A percentile compares a stretch with the other conserved stretches of the same genome.
Conservation (phyloP, 1,284 basidiomycete genomes). For the Anthracocystis setariae region DNA sequence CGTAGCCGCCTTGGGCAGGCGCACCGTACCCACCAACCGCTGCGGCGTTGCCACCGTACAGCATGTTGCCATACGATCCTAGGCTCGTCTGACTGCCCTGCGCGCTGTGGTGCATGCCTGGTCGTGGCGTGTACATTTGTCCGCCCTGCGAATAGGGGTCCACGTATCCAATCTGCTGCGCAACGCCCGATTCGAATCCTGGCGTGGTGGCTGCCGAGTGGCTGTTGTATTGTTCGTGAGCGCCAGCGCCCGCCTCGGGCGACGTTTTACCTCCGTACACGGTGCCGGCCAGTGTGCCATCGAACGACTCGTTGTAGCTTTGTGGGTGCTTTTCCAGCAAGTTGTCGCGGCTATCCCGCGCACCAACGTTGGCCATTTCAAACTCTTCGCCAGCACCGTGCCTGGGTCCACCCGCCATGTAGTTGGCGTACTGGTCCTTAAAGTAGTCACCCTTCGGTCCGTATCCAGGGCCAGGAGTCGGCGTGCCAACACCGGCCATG, state of each 20-base stretch:
- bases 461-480: conserved; percentile 30
- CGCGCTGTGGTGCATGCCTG: conserved; percentile 27
- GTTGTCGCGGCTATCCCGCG: conserved; percentile 57
- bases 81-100: conserved; percentile 44
- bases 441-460: conserved; percentile 44
- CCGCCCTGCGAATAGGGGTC: conserved; percentile 33
- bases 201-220: conserved; percentile 25
- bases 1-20: conserved; percentile 19
- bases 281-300: conserved; percentile 39
- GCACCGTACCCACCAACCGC: conserved; percentile 14
- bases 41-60: conserved; percentile 23
- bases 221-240: conserved; percentile 19
- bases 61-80: conserved; percentile 47
- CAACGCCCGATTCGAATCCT: conserved; percentile 15
- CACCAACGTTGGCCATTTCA: conserved; percentile 53
- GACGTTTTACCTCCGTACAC: conserved; percentile 37
- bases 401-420: conserved; percentile 48
- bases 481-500: conserved; percentile 31
- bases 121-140: conserved; percentile 20
- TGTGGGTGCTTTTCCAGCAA: conserved; percentile 52
- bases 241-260: conserved; percentile 28
- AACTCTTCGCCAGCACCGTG: conserved; percentile 47
- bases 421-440: conserved; percentile 55
- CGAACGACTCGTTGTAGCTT: conserved; percentile 47
- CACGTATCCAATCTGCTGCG: conserved; percentile 28